These are phyloP conservation scores for Daldinia childiae DNA, from an alignment of 495 filamentous ascomycete species.

Conservation along the genomic window DNA sequence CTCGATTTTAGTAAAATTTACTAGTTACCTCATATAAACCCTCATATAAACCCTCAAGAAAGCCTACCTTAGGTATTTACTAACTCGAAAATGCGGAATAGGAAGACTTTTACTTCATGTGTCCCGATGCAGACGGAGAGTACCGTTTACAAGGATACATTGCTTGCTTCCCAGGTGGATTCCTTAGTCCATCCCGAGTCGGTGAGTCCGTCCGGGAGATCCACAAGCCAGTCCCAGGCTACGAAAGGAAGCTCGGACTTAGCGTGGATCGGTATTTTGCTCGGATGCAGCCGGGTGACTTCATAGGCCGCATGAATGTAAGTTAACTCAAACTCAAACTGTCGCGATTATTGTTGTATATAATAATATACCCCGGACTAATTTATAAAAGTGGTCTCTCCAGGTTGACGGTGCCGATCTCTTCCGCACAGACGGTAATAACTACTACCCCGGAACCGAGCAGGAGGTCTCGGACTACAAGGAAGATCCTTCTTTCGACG, in stretches of 20 bases:
- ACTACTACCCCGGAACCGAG: conserved; percentile 28
- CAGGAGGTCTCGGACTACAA: conserved; percentile 19
- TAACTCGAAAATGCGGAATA: background rate
- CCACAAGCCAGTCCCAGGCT: conserved; percentile 70
- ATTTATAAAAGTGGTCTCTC: conserved; percentile 30
- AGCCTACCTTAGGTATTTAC: no score
- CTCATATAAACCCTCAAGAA: background rate
- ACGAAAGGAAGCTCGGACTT: conserved; percentile 67
- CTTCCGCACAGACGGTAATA: conserved; percentile 36
- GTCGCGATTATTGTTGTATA: no score
- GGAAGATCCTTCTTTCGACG: conserved; percentile 16
- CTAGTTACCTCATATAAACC: no score
- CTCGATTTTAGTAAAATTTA: no score
- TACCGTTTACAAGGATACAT: conserved; percentile 40
- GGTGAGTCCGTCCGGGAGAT: conserved; percentile 56
- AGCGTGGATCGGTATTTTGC: conserved; percentile 78
- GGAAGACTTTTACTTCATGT: conserved; percentile 43
- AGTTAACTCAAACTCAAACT: background rate
- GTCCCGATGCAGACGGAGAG: conserved; percentile 21
- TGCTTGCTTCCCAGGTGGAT: conserved; percentile 40
- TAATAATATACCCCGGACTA: background rate
- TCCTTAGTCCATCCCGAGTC: conserved; percentile 33
- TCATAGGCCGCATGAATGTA: conserved; percentile 61
- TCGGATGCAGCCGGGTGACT: conserved; percentile 58
- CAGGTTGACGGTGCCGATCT: conserved; percentile 35